A percentile compares a stretch with the other conserved stretches of the same genome.
These are phyloP conservation scores for Purpureocillium lavendulum DNA, from an alignment of 2,329 filamentous ascomycete species.

Conservation along the genomic window DNA sequence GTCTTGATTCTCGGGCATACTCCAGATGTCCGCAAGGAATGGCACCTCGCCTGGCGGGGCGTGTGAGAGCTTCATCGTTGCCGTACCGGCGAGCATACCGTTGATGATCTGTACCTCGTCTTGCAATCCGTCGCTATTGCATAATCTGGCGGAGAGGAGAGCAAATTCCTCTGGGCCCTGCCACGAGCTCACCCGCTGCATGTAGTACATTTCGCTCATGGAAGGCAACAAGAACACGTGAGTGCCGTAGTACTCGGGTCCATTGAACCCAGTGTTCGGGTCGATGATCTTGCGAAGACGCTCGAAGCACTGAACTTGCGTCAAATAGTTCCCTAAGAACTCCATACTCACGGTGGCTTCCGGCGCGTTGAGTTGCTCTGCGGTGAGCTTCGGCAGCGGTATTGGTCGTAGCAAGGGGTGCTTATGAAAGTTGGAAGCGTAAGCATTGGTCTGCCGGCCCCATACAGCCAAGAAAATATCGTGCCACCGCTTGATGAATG, in stretches of 20 bases:
- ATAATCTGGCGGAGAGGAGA: constrained; percentile 8
- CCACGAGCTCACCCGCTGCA: constrained; percentile 1
- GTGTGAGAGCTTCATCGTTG: constrained; percentile 26
- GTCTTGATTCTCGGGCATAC: constrained; percentile 20
- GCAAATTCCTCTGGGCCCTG: constrained; percentile 12
- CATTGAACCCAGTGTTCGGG: constrained; percentile 22
- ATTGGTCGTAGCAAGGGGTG: constrained; percentile 16
- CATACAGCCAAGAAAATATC: constrained; percentile 26
- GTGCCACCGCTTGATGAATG: constrained; percentile 34
- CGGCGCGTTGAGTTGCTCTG: background rate
- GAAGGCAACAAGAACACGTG: constrained; percentile 18
- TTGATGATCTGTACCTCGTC: constrained; percentile 11
- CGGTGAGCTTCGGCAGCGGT: background rate
- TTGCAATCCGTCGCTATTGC: constrained; percentile 13
- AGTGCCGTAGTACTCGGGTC: constrained; percentile 22
- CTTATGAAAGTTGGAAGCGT: constrained; percentile 17
- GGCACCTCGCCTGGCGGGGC: constrained; percentile 16
- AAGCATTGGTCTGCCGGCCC: constrained; percentile 20
- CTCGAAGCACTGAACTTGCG: constrained; percentile 19
- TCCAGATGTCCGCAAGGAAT: constrained; percentile 18
- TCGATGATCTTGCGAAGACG: constrained; percentile 24
- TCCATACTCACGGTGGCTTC: constrained; percentile 7
- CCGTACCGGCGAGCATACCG: constrained; percentile 19
- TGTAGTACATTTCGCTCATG: constrained; percentile 8
- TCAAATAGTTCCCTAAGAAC: constrained; percentile 19